Evolutionary conservation across 1,139 yeast species (phyloP).

Genomic region (Saccharomyces pastorianus): DNA sequence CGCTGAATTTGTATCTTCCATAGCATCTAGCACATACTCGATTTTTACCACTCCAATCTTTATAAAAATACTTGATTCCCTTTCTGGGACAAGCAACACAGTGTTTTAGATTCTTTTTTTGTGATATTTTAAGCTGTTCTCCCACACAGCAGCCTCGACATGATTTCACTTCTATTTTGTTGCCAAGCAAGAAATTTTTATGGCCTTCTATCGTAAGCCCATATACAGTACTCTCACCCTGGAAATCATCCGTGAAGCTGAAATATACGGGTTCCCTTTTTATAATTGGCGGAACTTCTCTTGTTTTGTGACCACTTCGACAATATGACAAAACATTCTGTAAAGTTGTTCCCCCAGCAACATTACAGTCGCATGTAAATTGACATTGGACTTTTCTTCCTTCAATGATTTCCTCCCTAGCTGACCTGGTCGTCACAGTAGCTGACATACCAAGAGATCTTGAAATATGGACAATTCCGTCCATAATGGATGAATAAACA

Average conservation of each 20-base stretch:
- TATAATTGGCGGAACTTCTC: constrained; percentile 11
- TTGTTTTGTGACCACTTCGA: constrained; percentile 20
- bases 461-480: constrained; percentile 33
- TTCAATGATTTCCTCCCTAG: constrained; percentile 14
- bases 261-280: constrained; percentile 19
- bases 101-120: constrained; percentile 15
- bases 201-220: constrained; percentile 15
- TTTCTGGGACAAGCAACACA: constrained; percentile 23
- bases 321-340: constrained; percentile 23
- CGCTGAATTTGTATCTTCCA: constrained; percentile 21
- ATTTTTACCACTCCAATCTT: constrained; percentile 23
- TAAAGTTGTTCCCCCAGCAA: constrained; percentile 17
- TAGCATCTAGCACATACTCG: constrained; percentile 23
- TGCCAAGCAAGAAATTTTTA: constrained; percentile 15
- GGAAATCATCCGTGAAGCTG: constrained; percentile 15
- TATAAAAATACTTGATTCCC: constrained; percentile 21
- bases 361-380: constrained; percentile 22
- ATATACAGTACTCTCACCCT: constrained; percentile 14
- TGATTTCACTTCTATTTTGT: constrained; percentile 15
- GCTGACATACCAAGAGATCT: constrained; percentile 35
- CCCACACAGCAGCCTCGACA: constrained; percentile 16
- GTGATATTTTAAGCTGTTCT: constrained; percentile 14
- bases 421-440: constrained; percentile 22
- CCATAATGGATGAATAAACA: constrained; percentile 28
- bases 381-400: constrained; percentile 21